Conservation (phyloP, 768 basidiomycete genomes). For the Naganishia kalamii region DNA sequence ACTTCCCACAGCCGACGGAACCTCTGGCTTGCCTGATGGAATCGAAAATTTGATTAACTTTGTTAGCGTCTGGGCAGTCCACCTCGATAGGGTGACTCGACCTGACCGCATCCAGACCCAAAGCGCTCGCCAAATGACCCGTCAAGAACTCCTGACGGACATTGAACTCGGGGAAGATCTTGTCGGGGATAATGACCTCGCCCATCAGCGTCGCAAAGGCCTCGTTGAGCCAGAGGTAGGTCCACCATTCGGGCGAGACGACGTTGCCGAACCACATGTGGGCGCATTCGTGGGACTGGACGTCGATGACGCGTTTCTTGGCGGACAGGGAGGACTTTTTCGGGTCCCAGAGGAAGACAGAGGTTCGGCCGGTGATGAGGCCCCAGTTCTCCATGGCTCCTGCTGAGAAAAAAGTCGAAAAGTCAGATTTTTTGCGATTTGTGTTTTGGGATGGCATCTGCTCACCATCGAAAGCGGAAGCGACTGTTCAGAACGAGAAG, state of each 20-base stretch:
- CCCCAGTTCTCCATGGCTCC: conserved; percentile 80
- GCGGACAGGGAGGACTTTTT: conserved; percentile 63
- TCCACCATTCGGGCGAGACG: conserved; percentile 54
- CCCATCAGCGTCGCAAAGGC: conserved; percentile 90
- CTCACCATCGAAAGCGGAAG: conserved; percentile 67
- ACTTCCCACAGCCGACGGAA: too few relatives aligned
- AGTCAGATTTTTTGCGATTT: too few relatives aligned
- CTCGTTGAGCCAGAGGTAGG: conserved; percentile 49
- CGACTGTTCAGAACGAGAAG: conserved; percentile 42
- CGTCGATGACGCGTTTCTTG: conserved; percentile 70
- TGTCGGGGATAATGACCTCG: conserved; percentile 74
- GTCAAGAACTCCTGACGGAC: conserved; percentile 74
- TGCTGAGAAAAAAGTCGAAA: conserved; percentile 41
- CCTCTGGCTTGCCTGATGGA: too few relatives aligned
- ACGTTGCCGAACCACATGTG: conserved; percentile 78
- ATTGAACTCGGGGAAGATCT: conserved; percentile 69
- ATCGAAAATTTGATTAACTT: conserved; percentile 55
- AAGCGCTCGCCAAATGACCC: conserved; percentile 66
- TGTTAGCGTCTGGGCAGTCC: conserved; percentile 75
- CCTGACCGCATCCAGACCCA: conserved; percentile 72
- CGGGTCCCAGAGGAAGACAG: conserved; percentile 72
- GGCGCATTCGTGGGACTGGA: conserved; percentile 79
- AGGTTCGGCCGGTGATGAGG: conserved; percentile 74
- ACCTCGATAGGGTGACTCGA: conserved; percentile 93
- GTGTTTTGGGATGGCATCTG: too few relatives aligned